Evolutionary conservation across 495 filamentous ascomycete genomes (phyloP).

Genomic region (Usnea hakonensis): DNA sequence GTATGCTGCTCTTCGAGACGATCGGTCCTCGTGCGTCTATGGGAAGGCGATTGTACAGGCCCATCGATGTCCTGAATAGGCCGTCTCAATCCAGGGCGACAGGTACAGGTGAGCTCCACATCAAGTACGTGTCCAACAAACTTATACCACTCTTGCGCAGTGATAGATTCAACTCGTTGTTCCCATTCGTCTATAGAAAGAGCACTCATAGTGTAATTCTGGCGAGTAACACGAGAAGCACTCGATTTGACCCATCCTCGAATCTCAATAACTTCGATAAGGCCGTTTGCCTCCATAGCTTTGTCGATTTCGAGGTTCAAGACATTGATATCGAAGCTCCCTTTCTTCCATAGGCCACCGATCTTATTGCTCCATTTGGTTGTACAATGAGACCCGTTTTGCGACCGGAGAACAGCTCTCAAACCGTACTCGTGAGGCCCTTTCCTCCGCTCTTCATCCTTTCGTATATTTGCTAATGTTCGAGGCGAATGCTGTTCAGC

Average conservation of each 20-base stretch:
- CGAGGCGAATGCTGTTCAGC: too few species aligned
- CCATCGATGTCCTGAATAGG: background rate
- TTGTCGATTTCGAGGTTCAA: background rate
- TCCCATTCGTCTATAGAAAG: background rate
- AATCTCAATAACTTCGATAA: background rate
- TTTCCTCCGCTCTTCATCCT: too few species aligned
- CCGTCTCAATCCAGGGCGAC: background rate
- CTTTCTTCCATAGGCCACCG: background rate
- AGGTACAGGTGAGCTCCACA: background rate
- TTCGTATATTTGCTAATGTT: too few species aligned
- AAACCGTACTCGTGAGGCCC: too few species aligned
- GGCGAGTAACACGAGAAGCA: background rate
- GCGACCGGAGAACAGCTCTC: too few species aligned
- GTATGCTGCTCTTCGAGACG: background rate
- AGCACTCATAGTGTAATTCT: background rate
- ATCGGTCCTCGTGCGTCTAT: background rate
- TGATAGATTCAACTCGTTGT: background rate
- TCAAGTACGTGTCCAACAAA: background rate
- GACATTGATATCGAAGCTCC: too few species aligned
- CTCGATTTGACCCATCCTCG: background rate
- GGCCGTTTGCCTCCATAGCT: background rate
- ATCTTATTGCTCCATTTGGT: background rate
- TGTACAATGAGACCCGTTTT: too few species aligned
- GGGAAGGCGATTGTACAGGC: background rate
- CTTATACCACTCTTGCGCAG: background rate